phyloP scores from a whole-genome alignment of 306 rosid genomes.

The Lupinus albus region DNA sequence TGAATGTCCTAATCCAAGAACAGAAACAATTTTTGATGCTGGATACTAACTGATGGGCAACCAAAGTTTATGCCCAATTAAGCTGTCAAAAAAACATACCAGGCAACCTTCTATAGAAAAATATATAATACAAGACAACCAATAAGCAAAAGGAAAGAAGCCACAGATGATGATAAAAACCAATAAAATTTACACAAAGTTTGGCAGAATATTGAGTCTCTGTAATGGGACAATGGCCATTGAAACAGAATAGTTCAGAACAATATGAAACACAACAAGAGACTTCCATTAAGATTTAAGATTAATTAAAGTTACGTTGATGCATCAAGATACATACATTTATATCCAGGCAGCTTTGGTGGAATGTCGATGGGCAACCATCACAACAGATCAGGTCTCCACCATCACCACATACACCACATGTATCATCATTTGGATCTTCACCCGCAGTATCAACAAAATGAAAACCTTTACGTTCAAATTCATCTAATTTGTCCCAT shows the following conservation, averaged over 20 bases:
- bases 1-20: slow-evolving; percentile 3
- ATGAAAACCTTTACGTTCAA: slow-evolving; percentile 62
- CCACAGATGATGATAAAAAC: neutral
- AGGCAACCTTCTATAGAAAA: neutral
- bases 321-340: slow-evolving; percentile 52
- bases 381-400: slow-evolving; percentile 96
- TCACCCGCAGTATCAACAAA: slow-evolving; percentile 70
- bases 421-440: slow-evolving; percentile 96
- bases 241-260: slow-evolving; percentile 10
- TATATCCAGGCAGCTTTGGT: slow-evolving; percentile 83
- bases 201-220: slow-evolving; percentile 20
- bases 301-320: slow-evolving; percentile 5
- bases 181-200: slow-evolving; percentile 18
- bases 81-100: slow-evolving; percentile 17
- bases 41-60: slow-evolving; percentile 20
- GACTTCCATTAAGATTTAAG: slow-evolving; percentile 19
- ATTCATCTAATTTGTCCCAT: slow-evolving; percentile 83
- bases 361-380: slow-evolving; percentile 96
- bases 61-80: slow-evolving; percentile 3
- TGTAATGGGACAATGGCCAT: slow-evolving; percentile 7
- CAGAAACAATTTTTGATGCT: slow-evolving; percentile 4
- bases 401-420: slow-evolving; percentile 97
- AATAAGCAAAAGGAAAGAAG: slow-evolving; percentile 21
- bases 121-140: neutral
- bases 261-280: slow-evolving; percentile 15